A percentile compares a stretch with the other conserved stretches of the same genome.
phyloP scores from a whole-genome alignment of 75 land plant genomes.

The Picea glauca region DNA sequence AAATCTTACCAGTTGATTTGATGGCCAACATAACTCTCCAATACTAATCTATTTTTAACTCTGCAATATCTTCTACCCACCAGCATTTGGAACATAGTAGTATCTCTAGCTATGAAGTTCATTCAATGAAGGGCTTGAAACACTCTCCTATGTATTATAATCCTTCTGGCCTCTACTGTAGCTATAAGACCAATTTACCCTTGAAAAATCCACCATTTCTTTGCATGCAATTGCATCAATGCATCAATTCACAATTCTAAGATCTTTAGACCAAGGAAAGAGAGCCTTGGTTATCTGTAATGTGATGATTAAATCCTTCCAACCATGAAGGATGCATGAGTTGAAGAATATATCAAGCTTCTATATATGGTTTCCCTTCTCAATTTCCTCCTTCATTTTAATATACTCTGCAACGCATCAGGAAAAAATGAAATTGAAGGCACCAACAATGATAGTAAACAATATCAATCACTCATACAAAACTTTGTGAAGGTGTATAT shows the following conservation, averaged over 20 bases:
- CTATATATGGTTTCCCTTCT: slow-evolving; percentile 62
- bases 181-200: slow-evolving; percentile 71
- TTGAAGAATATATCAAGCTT: slow-evolving; percentile 58
- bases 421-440: too few species aligned
- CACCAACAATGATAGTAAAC: too few species aligned
- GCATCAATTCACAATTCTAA: slow-evolving; percentile 50
- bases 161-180: not conserved
- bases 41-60: slow-evolving; percentile 55
- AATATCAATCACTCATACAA: too few species aligned
- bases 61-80: slow-evolving; percentile 90
- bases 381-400: slow-evolving; percentile 48
- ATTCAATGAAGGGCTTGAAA: slow-evolving; percentile 29
- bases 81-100: slow-evolving; percentile 59
- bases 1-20: slow-evolving; percentile 39
- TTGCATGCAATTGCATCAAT: slow-evolving; percentile 55
- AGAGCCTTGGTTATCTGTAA: slow-evolving; percentile 45
- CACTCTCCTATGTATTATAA: not conserved
- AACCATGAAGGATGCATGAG: slow-evolving; percentile 55
- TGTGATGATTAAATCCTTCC: slow-evolving; percentile 76
- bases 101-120: slow-evolving; percentile 16
- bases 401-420: too few species aligned
- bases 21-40: slow-evolving; percentile 51
- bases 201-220: slow-evolving; percentile 40
- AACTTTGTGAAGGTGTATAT: too few species aligned
- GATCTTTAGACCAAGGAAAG: slow-evolving; percentile 46